Evolutionary conservation across 2,329 filamentous ascomycete genomes (phyloP), one percentile per base, ranked within the genome.

Genomic region (Ascochyta fabae): DNA sequence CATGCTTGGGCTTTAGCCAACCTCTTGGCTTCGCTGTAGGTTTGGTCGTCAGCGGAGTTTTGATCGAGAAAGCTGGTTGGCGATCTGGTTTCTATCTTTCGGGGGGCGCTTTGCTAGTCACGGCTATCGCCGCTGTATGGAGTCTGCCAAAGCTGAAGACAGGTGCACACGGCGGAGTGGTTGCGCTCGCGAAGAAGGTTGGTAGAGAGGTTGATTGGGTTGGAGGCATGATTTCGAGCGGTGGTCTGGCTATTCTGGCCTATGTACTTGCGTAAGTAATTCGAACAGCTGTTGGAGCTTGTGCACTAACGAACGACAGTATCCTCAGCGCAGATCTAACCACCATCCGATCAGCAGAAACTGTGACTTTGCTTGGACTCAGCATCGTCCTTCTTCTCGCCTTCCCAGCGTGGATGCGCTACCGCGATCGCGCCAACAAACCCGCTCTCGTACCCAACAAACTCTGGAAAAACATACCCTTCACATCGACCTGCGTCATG

Each of bases 401-500:
- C n/a, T 74, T 74, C 41, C 67, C 69, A 4, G 24, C 59, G 3
- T 72, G 70, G 70, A 71, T 72, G 68, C 54, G 77, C 19, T 62
- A 67, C 46, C 68, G 66, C 12, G 58, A 56, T 15, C 50, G 50
- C 12, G 31, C 41, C 12, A 60, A 59, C 6, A 57, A 62, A 34
- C 52, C 65, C 16, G 67, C 68, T 22, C 69, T 73, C 1, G 56
- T 72, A 4, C 69, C 69, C 0, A 71, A 72, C 53, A 54, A 51
- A 3, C 54, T 88, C 0, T 88, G 86, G 86, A 78, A 71, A 23
- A 86, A 84, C 41, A 63, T 70, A 0, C 70, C 80, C 0, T 88
- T 88, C 61, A 78, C 83, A 0, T 79, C 74, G 22, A 81, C 84
- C 5, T 88, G 86, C 64, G 66, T 80, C 9, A 82, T 66, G 65